Conservation (phyloP, 495 filamentous ascomycete species). For the Zalerion maritima region DNA sequence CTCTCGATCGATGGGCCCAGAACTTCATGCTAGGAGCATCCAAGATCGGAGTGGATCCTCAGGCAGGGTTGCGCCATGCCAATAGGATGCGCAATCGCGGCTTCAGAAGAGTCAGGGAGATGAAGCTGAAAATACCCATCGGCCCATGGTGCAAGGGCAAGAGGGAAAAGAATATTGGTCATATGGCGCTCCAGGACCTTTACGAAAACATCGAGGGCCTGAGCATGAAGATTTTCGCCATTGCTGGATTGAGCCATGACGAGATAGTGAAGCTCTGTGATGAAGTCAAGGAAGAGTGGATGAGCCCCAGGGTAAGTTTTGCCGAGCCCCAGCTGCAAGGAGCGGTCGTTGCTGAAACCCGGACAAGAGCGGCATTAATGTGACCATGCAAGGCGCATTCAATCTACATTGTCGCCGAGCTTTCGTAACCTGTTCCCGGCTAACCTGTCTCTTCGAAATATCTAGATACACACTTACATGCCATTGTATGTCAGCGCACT, state of each 20-base stretch:
- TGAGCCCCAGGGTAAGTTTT: not conserved
- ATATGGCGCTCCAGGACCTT: slow-evolving; percentile 1
- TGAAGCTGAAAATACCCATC: slow-evolving; percentile 1
- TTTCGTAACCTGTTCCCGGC: too few relatives aligned
- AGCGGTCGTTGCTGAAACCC: too few relatives aligned
- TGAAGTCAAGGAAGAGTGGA: not conserved
- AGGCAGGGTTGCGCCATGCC: not conserved
- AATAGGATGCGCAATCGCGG: not conserved
- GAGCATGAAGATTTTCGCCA: slow-evolving; percentile 1
- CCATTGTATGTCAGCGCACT: slow-evolving; percentile 1
- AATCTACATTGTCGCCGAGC: too few relatives aligned
- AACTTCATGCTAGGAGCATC: slow-evolving; percentile 4
- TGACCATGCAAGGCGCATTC: too few relatives aligned
- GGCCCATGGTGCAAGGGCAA: slow-evolving; percentile 3
- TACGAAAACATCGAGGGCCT: slow-evolving; percentile 1
- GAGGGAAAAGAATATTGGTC: slow-evolving; percentile 2
- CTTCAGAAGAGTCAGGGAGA: slow-evolving; percentile 1
- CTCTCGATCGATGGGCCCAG: slow-evolving; percentile 1
- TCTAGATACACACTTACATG: slow-evolving; percentile 3
- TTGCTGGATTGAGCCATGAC: not conserved
- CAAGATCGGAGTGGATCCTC: slow-evolving; percentile 1
- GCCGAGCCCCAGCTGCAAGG: too few relatives aligned
- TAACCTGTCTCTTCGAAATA: too few relatives aligned
- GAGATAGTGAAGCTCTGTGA: not conserved
- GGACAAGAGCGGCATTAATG: too few relatives aligned